A percentile compares a stretch with the other conserved stretches of the same genome.
phyloP scores from a whole-genome alignment of 805 yeast genomes.

The Starmerella potacharoeniae region DNA sequence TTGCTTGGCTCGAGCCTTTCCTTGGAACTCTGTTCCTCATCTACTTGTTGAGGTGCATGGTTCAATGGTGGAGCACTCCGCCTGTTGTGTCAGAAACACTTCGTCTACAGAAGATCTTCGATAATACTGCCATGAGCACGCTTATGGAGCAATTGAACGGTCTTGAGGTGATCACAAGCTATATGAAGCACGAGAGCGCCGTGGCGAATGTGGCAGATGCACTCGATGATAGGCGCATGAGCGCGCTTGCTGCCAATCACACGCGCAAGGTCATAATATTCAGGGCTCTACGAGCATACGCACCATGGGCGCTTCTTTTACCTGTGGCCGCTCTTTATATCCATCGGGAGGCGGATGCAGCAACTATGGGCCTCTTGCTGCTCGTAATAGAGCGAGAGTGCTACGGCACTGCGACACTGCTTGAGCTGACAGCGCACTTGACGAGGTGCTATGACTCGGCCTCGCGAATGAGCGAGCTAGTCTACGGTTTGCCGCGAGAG shows the following conservation, averaged over 20 bases:
- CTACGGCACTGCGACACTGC: too few relatives aligned
- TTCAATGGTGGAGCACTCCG: conserved; percentile 32
- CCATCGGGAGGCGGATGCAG: not conserved
- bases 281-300: too few relatives aligned
- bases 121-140: not conserved
- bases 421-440: too few relatives aligned
- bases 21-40: too few relatives aligned
- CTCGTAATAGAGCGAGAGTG: not conserved
- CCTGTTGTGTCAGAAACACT: conserved; percentile 54
- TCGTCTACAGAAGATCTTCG: conserved; percentile 66
- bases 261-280: too few relatives aligned
- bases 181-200: not conserved
- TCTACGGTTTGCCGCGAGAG: not conserved
- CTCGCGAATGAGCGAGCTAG: conserved; percentile 22
- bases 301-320: too few relatives aligned
- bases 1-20: too few relatives aligned
- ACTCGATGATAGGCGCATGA: too few relatives aligned
- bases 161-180: not conserved
- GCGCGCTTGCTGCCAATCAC: too few relatives aligned
- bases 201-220: too few relatives aligned
- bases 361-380: not conserved
- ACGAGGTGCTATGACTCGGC: not conserved
- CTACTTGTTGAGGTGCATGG: too few relatives aligned
- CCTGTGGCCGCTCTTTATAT: too few relatives aligned
- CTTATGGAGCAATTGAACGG: conserved; percentile 5